Evolutionary conservation across 345 rosid genomes (phyloP).

Genomic region (Eucalyptus urophylla): DNA sequence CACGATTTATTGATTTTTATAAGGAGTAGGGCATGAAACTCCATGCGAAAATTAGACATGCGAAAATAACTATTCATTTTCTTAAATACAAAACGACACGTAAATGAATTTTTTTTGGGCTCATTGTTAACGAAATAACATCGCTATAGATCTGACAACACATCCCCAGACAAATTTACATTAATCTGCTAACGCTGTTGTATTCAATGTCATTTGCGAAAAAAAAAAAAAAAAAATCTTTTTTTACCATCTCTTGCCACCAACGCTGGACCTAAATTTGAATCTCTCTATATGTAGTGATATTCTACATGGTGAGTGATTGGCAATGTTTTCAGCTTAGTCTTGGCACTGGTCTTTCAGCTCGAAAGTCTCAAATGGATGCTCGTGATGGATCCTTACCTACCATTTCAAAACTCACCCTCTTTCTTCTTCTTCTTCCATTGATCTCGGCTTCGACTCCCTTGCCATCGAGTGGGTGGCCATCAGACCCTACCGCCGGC

Average conservation of each 20-base stretch:
- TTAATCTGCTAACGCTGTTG: not conserved
- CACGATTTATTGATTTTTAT: not conserved
- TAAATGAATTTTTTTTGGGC: not conserved
- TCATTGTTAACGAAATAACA: not conserved
- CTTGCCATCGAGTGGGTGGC: not conserved
- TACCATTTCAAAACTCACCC: not conserved
- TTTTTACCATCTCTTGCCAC: not conserved
- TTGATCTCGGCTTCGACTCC: not conserved
- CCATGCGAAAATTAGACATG: not conserved
- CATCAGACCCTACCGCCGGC: not conserved
- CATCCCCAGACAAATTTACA: not conserved
- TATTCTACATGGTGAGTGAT: not conserved
- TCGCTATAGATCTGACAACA: not conserved
- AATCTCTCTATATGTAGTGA: not conserved
- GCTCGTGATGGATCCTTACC: not conserved
- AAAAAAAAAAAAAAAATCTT: too few species aligned
- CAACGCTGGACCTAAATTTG: not conserved
- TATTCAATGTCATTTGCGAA: not conserved
- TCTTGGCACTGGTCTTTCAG: not conserved
- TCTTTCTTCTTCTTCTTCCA: not conserved
- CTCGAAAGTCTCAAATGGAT: not conserved
- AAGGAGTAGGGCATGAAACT: not conserved
- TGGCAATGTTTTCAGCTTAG: not conserved
- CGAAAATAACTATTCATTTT: not conserved
- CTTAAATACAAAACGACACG: accelerated